Conservation (phyloP, 257 asterid genomes). For the Thymus mandschuricus region DNA sequence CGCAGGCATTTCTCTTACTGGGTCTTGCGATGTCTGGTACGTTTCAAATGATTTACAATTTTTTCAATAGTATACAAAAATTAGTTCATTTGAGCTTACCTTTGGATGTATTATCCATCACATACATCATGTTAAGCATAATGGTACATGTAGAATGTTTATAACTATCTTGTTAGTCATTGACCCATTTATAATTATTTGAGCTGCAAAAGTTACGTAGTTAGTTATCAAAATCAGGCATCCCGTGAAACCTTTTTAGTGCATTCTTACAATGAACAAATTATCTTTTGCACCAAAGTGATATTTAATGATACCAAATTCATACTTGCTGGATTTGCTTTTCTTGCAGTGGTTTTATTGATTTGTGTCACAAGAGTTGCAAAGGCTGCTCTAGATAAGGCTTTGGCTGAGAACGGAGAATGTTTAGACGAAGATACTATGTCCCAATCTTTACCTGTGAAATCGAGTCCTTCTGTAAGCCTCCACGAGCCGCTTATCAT, state of each 20-base stretch:
- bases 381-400: slow-evolving; percentile 74
- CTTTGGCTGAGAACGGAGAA: slow-evolving; percentile 77
- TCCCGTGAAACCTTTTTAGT: background rate
- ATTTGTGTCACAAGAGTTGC: slow-evolving; percentile 76
- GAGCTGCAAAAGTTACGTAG: background rate
- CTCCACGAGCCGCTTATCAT: slow-evolving; percentile 78
- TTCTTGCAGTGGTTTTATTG: slow-evolving; percentile 59
- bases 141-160: background rate
- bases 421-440: slow-evolving; percentile 37
- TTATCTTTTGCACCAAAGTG: background rate
- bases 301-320: slow-evolving; percentile 5
- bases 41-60: slow-evolving; percentile 35
- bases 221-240: background rate
- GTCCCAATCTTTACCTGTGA: slow-evolving; percentile 49
- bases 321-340: slow-evolving; percentile 10
- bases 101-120: background rate
- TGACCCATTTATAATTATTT: background rate
- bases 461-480: slow-evolving; percentile 40
- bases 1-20: slow-evolving; percentile 73
- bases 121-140: background rate
- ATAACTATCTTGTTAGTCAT: background rate
- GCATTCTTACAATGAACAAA: background rate
- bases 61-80: background rate
- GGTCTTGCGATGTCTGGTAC: slow-evolving; percentile 88
- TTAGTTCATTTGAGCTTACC: background rate